phyloP scores from a whole-genome alignment of 176 grass and related monocot species.

The Oryza glumipatula region DNA sequence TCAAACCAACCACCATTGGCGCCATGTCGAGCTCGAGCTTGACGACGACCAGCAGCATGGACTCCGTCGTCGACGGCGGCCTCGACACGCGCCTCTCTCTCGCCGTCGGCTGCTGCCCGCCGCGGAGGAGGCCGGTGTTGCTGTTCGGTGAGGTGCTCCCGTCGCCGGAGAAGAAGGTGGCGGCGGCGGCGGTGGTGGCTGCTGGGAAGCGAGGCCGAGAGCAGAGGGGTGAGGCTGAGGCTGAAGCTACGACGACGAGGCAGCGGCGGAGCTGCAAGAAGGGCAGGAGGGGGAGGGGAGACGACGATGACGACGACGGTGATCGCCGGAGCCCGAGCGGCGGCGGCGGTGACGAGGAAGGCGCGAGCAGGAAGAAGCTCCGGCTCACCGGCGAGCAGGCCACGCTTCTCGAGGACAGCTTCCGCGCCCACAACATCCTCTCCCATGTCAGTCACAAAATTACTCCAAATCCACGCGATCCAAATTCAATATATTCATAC shows the following conservation, averaged over 20 bases:
- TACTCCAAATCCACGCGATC: too few species aligned
- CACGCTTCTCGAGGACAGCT: constrained; percentile 49
- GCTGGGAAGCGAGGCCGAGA: not conserved
- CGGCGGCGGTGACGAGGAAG: not conserved
- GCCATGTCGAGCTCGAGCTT: constrained; percentile 49
- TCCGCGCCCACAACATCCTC: constrained; percentile 56
- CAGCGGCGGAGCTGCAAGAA: not conserved
- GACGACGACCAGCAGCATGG: constrained; percentile 30
- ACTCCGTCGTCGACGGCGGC: not conserved
- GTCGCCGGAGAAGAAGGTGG: not conserved
- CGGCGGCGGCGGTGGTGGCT: not conserved
- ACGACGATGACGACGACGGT: not conserved
- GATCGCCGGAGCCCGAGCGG: not conserved
- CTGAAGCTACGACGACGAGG: not conserved
- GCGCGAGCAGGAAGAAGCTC: constrained; percentile 57
- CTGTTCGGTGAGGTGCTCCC: constrained; percentile 36
- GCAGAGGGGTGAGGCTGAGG: not conserved
- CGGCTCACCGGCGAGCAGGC: constrained; percentile 50
- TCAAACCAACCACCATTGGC: too few species aligned
- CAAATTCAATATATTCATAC: too few species aligned
- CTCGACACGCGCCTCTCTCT: constrained; percentile 48
- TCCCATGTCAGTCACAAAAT: constrained; percentile 35
- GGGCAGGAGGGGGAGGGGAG: not conserved
- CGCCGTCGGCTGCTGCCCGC: not conserved
- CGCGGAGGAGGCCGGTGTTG: constrained; percentile 7